Evolutionary conservation across 2,329 filamentous ascomycete genomes (phyloP).

Genomic region (Alternaria dauci): DNA sequence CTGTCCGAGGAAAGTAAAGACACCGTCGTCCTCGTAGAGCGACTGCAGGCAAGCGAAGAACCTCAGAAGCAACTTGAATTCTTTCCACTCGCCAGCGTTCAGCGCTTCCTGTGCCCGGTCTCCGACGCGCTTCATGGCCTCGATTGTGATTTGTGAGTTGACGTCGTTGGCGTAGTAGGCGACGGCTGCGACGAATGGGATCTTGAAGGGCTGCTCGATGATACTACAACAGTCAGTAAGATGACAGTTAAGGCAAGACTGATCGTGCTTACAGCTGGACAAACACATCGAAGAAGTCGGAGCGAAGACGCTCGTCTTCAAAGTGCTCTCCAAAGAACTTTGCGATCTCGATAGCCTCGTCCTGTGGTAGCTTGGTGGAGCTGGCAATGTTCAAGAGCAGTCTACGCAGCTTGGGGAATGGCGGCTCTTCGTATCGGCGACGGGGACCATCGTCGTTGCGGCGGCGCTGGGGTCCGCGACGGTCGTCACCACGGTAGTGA

Average conservation of each 20-base stretch:
- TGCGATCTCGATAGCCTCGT: conserved; percentile 50
- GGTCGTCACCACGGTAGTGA: conserved; percentile 38
- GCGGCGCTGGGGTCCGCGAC: conserved; percentile 43
- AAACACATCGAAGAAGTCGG: conserved; percentile 75
- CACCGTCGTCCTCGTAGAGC: conserved; percentile 80
- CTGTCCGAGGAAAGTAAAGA: conserved; percentile 86
- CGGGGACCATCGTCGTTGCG: conserved; percentile 42
- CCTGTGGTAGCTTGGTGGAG: conserved; percentile 47
- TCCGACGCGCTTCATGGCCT: conserved; percentile 72
- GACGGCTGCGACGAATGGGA: conserved; percentile 89
- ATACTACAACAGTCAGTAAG: conserved; percentile 56
- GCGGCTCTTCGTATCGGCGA: conserved; percentile 48
- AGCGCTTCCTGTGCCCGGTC: conserved; percentile 72
- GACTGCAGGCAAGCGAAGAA: conserved; percentile 88
- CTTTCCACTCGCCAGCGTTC: conserved; percentile 80
- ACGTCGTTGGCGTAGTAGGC: conserved; percentile 80
- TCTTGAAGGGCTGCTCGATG: conserved; percentile 94
- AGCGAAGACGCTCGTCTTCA: conserved; percentile 78
- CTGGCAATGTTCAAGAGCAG: conserved; percentile 50
- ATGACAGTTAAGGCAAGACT: background rate
- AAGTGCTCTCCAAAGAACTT: conserved; percentile 79
- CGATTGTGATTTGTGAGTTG: conserved; percentile 76
- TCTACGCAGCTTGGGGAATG: conserved; percentile 45
- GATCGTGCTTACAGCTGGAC: conserved; percentile 70
- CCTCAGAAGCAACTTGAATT: conserved; percentile 88